Percentiles rank a stretch among this genome's conserved stretches.
phyloP scores from a whole-genome alignment of 345 rosid species.

The Eucalyptus shirleyi region DNA sequence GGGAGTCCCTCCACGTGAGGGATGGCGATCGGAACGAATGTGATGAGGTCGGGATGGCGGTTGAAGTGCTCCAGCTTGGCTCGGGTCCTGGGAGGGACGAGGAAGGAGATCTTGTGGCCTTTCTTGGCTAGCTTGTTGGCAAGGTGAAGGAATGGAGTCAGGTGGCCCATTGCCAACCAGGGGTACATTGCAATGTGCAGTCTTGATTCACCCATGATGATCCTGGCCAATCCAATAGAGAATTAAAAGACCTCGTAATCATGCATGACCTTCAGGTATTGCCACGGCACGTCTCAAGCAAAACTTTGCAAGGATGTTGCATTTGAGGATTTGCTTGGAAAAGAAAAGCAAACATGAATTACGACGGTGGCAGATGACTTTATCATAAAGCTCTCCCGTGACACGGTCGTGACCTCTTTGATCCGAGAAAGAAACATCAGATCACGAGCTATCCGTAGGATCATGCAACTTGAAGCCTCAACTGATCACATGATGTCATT shows the following conservation, averaged over 20 bases:
- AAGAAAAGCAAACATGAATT: neutral
- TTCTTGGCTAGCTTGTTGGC: slow-evolving; percentile 41
- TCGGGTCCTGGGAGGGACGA: slow-evolving; percentile 28
- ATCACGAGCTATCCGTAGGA: neutral
- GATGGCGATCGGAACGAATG: slow-evolving; percentile 16
- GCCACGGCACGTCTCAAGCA: neutral
- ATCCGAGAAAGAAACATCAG: neutral
- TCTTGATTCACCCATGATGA: neutral
- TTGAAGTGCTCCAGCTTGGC: slow-evolving; percentile 14
- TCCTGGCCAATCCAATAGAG: neutral
- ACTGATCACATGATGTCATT: neutral
- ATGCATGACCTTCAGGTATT: neutral
- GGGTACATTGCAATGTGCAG: slow-evolving; percentile 44
- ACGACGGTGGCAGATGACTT: neutral
- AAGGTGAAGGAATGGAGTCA: slow-evolving; percentile 45
- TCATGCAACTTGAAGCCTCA: neutral
- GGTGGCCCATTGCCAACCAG: slow-evolving; percentile 49
- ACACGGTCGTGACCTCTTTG: neutral
- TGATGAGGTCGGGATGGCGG: slow-evolving; percentile 16
- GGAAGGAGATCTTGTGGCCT: slow-evolving; percentile 34
- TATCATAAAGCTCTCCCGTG: neutral
- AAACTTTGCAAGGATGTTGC: neutral
- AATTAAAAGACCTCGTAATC: neutral
- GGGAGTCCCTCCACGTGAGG: slow-evolving; percentile 34
- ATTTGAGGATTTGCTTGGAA: neutral